Base-by-base conservation (phyloP, 2,329 filamentous ascomycete species). In the Colletotrichum sp. region DNA sequence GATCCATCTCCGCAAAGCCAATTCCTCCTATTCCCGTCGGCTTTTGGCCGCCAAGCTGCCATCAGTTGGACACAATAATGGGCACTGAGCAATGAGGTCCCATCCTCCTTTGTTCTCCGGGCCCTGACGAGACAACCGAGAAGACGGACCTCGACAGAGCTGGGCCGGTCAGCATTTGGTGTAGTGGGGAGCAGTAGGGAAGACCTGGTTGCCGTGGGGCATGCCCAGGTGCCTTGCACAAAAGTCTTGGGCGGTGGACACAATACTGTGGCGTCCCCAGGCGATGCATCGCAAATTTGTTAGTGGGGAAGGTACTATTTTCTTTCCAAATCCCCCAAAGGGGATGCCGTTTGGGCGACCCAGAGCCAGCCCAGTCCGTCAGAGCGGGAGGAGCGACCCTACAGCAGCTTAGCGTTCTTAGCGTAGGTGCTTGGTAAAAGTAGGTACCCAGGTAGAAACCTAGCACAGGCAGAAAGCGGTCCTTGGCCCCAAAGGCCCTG, bases 381-480 rank as follows among this genome's bases (percentile, higher is more conserved):
- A 74, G 71, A 71, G 71, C 72, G 72, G 72, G 68, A 75, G 72
- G 68, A 75, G 68, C 55, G 63, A 39, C 68, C 34, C 55, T 67
- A 63, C 62, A 24, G 72, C 69, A 72, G 12, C 49, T 63, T 68
- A 68, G 68, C 39, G 68, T 63, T 24, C 16, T 39, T 72, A 68
- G 72, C 68, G 72, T 28, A 12, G 21, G 44, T 52, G 44, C 44
- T 52, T 52, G 44, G 44, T 52, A 13, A 21, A 21, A 21, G 44
- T 21, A 52, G n/a, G n/a, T 21, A 26, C 21, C 36, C 15, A 39
- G 36, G 36, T 39, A 39, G 36, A 39, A 39, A 39, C 36, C 36
- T 44, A 39, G 44, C 72, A 72, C 36, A 67, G 62, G 60, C 49
- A 72, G 68, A 55, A 72, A 44, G 72, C 69, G 57, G 72, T 34